phyloP scores from a whole-genome alignment of 169 alveolate species.

The Plasmodium malariae region DNA sequence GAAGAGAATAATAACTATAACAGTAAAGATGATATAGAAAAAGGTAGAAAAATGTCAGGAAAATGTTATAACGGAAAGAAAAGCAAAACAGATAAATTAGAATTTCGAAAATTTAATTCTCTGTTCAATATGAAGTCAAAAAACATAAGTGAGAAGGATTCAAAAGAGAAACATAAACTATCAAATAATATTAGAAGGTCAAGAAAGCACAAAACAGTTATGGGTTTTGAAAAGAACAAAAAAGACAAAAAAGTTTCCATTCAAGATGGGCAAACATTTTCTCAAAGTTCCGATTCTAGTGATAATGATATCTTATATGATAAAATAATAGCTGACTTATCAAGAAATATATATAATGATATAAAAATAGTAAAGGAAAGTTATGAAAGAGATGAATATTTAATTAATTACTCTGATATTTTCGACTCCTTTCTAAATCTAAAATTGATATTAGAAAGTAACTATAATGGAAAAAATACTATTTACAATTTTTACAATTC shows the following conservation, averaged over 20 bases:
- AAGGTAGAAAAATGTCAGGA: neutral
- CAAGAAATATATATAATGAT: constrained; percentile 68
- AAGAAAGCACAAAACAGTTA: constrained; percentile 68
- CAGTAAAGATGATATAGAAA: constrained; percentile 10
- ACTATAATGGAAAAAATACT: neutral
- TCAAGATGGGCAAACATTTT: constrained; percentile 1
- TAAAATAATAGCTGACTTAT: constrained; percentile 61
- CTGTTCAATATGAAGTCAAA: constrained; percentile 36
- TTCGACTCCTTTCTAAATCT: constrained; percentile 62
- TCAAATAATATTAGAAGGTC: constrained; percentile 8
- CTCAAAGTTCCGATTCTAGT: constrained; percentile 8
- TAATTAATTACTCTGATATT: constrained; percentile 48
- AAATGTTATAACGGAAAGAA: constrained; percentile 7
- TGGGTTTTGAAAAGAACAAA: constrained; percentile 61
- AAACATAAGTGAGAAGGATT: constrained; percentile 14
- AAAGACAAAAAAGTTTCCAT: constrained; percentile 2
- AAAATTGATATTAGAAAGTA: constrained; percentile 28
- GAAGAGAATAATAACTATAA: neutral
- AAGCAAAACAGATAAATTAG: neutral
- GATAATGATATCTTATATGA: constrained; percentile 38
- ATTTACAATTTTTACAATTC: neutral
- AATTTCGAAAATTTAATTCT: constrained; percentile 44
- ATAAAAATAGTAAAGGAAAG: constrained; percentile 36
- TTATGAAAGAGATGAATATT: constrained; percentile 64
- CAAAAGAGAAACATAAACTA: neutral